Conservation (phyloP, 1,284 basidiomycete species). For the Stereum hirsutum region DNA sequence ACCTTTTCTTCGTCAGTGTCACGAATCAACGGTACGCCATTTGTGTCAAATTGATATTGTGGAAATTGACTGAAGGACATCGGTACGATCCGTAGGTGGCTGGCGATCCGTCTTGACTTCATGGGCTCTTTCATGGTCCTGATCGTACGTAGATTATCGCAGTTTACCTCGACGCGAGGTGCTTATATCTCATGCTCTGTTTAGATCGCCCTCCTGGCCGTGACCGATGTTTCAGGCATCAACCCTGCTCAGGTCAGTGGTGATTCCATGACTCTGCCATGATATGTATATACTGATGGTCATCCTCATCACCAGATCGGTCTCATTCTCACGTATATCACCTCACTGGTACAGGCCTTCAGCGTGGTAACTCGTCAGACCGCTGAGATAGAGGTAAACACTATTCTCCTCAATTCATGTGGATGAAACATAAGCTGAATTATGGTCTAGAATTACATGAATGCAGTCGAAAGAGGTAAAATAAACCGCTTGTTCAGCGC, state of each 20-base stretch:
- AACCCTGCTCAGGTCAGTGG: slow-evolving; percentile 52
- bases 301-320: too few relatives aligned
- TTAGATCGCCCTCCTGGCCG: slow-evolving; percentile 43
- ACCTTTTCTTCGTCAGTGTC: slow-evolving; percentile 78
- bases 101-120: slow-evolving; percentile 82
- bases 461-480: slow-evolving; percentile 65
- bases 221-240: slow-evolving; percentile 42
- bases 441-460: slow-evolving; percentile 72
- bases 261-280: too few relatives aligned
- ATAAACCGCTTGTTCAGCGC: neutral
- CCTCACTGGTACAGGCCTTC: slow-evolving; percentile 45
- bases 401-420: neutral
- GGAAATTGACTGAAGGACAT: slow-evolving; percentile 65
- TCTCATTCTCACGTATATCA: slow-evolving; percentile 64
- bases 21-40: neutral
- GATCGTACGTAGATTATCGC: too few relatives aligned
- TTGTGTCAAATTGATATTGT: neutral
- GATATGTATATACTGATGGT: too few relatives aligned
- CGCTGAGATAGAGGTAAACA: slow-evolving; percentile 52
- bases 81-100: slow-evolving; percentile 82
- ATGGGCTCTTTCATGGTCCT: slow-evolving; percentile 75
- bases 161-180: slow-evolving; percentile 30
- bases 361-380: slow-evolving; percentile 49
- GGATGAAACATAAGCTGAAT: neutral
- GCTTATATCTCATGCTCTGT: neutral